These are phyloP conservation scores for Starmerella roubikii DNA, from an alignment of 805 yeast species.

Conservation along the genomic window DNA sequence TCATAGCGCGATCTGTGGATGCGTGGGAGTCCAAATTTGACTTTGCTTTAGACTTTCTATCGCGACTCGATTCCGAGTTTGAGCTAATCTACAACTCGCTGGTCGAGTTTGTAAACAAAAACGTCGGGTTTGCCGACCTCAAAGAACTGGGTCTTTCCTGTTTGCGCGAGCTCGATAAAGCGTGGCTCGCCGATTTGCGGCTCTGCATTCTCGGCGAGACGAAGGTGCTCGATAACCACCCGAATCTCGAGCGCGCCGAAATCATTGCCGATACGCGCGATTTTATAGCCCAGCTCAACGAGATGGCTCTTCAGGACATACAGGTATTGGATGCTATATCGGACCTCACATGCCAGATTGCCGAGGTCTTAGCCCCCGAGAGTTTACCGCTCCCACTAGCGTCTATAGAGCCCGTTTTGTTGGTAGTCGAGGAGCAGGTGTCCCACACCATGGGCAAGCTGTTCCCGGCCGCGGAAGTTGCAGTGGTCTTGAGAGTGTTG, in stretches of 20 bases:
- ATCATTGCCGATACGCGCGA: neutral
- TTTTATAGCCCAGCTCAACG: neutral
- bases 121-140: neutral
- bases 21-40: neutral
- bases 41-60: conserved; percentile 1
- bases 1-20: conserved; percentile 8
- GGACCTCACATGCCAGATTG: neutral
- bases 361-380: neutral
- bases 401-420: neutral
- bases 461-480: neutral
- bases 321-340: neutral
- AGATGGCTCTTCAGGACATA: neutral
- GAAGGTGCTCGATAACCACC: neutral
- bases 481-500: conserved; percentile 2
- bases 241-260: neutral
- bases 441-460: neutral
- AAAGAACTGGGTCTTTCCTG: neutral
- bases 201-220: neutral
- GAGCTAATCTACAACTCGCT: neutral
- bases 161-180: neutral
- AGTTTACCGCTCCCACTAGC: neutral
- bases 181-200: neutral
- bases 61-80: neutral
- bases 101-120: neutral
- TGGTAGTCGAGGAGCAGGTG: neutral